A percentile compares a stretch with the other conserved stretches of the same genome.
Evolutionary conservation across 2,329 filamentous ascomycete genomes (phyloP).

Genomic region (Teratosphaeria pseudoeucalypti): DNA sequence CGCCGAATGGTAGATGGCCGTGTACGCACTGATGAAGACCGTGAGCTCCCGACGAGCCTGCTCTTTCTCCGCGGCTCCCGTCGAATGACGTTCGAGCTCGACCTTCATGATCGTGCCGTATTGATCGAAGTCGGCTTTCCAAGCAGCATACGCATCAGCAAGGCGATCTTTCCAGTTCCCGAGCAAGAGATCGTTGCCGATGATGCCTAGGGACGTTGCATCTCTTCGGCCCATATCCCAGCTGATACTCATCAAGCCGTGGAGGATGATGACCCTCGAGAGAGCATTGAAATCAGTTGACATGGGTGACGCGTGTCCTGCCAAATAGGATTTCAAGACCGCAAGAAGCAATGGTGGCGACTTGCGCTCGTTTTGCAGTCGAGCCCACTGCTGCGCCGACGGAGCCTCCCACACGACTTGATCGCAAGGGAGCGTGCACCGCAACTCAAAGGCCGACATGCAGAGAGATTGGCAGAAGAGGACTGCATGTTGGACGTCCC

Average conservation of each 20-base stretch:
- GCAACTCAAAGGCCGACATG: background rate
- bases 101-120: constrained; percentile 36
- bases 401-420: background rate
- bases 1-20: constrained; percentile 49
- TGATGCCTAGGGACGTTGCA: background rate
- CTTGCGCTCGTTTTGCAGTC: background rate
- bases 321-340: background rate
- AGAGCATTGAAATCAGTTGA: background rate
- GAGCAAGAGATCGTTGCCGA: background rate
- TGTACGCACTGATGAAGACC: constrained; percentile 39
- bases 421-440: background rate
- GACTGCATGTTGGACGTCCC: background rate
- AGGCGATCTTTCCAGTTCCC: constrained; percentile 42
- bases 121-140: constrained; percentile 48
- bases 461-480: background rate
- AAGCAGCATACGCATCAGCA: constrained; percentile 44
- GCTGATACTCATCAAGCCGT: background rate
- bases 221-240: background rate
- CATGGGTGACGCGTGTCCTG: background rate
- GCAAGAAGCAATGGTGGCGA: background rate
- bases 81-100: constrained; percentile 16
- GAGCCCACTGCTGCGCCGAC: background rate
- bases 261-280: background rate
- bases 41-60: constrained; percentile 29
- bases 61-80: constrained; percentile 9